Evolutionary conservation across 1,284 basidiomycete genomes (phyloP).

Genomic region (Calocybe gambosa): DNA sequence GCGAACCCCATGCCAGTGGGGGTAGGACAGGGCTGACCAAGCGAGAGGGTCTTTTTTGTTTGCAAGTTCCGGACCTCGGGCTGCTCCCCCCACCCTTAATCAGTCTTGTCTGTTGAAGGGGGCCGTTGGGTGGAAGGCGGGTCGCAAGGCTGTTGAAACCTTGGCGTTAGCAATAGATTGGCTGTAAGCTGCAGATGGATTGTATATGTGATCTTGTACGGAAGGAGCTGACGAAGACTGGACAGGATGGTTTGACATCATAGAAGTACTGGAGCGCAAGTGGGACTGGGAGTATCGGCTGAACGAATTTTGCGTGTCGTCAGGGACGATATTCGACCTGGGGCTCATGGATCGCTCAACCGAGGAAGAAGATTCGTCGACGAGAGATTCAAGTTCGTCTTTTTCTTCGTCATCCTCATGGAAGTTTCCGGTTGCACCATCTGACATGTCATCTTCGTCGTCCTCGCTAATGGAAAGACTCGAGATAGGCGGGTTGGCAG

Average conservation of each 20-base stretch:
- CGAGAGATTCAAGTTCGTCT: conserved; percentile 16
- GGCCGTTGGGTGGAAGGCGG: conserved; percentile 21
- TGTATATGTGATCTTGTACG: conserved; percentile 19
- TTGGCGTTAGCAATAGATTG: conserved; percentile 22
- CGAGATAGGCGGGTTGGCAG: conserved; percentile 19
- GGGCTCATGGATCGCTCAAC: conserved; percentile 1
- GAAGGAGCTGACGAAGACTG: conserved; percentile 15
- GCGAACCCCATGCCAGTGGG: no score
- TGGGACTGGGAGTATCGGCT: conserved; percentile 14
- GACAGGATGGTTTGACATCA: conserved; percentile 5
- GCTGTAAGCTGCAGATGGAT: conserved; percentile 24
- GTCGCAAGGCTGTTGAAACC: conserved; percentile 28
- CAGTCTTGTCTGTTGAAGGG: neutral
- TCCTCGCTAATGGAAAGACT: conserved; percentile 20
- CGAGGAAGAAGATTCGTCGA: conserved; percentile 10
- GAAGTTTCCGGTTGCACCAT: conserved; percentile 9
- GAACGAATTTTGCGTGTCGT: conserved; percentile 1
- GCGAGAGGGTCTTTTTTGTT: no score
- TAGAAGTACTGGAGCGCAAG: conserved; percentile 7
- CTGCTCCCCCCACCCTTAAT: no score
- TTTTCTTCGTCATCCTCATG: conserved; percentile 16
- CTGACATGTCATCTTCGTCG: conserved; percentile 21
- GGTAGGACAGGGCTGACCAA: no score
- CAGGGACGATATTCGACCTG: neutral
- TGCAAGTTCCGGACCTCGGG: no score